phyloP scores from a whole-genome alignment of 202 grass and related monocot species.

The Cymbopogon flexuosus region DNA sequence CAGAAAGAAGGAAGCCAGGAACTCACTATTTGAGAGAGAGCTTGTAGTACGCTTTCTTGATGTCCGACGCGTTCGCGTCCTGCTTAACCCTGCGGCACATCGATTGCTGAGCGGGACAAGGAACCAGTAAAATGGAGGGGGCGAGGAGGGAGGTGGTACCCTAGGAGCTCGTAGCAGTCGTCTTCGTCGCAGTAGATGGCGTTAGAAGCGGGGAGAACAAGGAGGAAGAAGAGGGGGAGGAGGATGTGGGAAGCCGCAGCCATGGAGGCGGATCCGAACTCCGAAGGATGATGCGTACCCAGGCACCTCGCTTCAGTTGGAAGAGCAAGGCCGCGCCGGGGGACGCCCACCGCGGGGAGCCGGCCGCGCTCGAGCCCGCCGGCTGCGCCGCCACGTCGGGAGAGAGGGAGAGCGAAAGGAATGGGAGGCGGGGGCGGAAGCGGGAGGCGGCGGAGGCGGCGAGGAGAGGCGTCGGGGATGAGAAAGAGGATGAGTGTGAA shows the following conservation, averaged over 20 bases:
- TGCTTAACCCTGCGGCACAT: constrained; percentile 53
- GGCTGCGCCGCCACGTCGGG: no score
- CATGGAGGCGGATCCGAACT: constrained; percentile 38
- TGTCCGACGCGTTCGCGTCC: constrained; percentile 80
- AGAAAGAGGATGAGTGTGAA: no score
- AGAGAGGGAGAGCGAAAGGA: no score
- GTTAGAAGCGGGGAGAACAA: constrained; percentile 15
- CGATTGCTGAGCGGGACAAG: background rate
- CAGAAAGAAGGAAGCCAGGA: background rate
- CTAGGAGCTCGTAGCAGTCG: constrained; percentile 97
- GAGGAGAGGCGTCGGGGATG: no score
- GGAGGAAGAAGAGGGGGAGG: constrained; percentile 6
- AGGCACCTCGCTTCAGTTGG: background rate
- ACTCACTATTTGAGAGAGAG: constrained; percentile 87
- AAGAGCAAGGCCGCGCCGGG: background rate
- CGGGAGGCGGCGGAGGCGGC: no score
- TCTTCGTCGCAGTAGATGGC: constrained; percentile 97
- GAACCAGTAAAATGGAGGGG: background rate
- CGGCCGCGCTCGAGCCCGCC: no score
- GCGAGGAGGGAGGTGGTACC: constrained; percentile 29
- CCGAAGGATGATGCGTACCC: background rate
- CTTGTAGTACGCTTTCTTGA: constrained; percentile 96
- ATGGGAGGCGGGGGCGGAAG: no score
- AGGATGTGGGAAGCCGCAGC: constrained; percentile 27
- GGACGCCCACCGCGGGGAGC: no score